phyloP scores from a whole-genome alignment of 2,329 filamentous ascomycete species.

The Gaeumannomyces sp. region DNA sequence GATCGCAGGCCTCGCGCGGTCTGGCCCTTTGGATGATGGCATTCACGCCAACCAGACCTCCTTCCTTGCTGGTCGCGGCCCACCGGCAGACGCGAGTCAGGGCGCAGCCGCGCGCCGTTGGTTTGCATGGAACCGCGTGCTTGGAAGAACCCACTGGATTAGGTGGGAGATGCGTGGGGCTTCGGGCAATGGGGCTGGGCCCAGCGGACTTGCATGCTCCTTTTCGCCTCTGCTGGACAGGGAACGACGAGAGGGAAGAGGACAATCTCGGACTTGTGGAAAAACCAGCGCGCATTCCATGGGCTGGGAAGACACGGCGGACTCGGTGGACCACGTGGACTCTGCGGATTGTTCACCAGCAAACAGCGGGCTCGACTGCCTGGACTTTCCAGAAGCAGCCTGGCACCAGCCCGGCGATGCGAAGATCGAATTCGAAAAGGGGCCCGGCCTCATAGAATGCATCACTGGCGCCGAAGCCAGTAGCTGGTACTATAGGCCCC shows the following conservation, averaged over 20 bases:
- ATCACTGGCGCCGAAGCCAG: not conserved
- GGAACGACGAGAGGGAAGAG: too few relatives aligned
- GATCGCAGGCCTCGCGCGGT: too few relatives aligned
- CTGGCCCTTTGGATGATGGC: too few relatives aligned
- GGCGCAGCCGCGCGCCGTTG: not conserved
- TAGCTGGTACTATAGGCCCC: not conserved
- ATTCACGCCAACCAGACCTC: not conserved
- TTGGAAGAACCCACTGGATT: not conserved
- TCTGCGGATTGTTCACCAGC: too few relatives aligned
- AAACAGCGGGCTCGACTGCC: too few relatives aligned
- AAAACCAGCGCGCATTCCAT: too few relatives aligned
- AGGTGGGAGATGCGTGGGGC: not conserved
- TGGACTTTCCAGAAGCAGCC: not conserved
- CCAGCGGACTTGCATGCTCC: too few relatives aligned
- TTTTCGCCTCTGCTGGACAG: too few relatives aligned
- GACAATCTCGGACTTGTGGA: too few relatives aligned
- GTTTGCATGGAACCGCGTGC: not conserved
- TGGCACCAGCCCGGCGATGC: not conserved
- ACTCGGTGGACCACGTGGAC: too few relatives aligned
- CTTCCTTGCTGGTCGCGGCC: not conserved
- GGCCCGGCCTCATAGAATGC: not conserved
- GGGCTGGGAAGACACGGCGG: too few relatives aligned
- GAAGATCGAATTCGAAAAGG: not conserved
- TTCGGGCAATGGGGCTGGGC: too few relatives aligned
- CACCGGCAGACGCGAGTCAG: not conserved